These are phyloP conservation scores for Nemania sp. DNA, from an alignment of 2,329 filamentous ascomycete species.

Conservation along the genomic window DNA sequence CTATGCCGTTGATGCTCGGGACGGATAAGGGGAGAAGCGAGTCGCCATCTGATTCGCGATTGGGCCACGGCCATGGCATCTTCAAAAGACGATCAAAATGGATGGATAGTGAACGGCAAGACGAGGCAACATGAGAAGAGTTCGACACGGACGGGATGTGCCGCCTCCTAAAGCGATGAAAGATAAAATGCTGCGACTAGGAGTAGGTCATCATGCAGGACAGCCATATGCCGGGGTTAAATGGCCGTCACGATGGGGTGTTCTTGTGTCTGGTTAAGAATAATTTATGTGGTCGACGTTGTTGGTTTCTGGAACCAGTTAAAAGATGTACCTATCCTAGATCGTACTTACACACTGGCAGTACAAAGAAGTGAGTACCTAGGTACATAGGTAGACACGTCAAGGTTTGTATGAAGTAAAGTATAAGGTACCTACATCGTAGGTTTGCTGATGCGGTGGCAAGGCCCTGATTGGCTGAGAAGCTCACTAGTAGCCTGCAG, in stretches of 20 bases:
- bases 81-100: slow-evolving; percentile 33
- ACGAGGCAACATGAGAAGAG: slow-evolving; percentile 31
- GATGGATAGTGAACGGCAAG: slow-evolving; percentile 29
- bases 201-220: slow-evolving; percentile 18
- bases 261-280: slow-evolving; percentile 7
- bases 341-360: no score
- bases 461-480: no score
- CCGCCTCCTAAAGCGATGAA: slow-evolving; percentile 3
- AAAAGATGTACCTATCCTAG: no score
- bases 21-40: slow-evolving; percentile 44
- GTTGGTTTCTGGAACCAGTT: background rate
- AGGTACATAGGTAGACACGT: no score
- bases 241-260: background rate
- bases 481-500: no score
- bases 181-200: background rate
- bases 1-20: slow-evolving; percentile 40
- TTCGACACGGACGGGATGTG: slow-evolving; percentile 17
- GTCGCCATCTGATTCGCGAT: slow-evolving; percentile 42
- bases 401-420: no score
- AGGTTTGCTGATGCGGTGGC: no score
- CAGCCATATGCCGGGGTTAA: slow-evolving; percentile 1
- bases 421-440: no score
- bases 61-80: slow-evolving; percentile 46
- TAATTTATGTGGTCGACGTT: slow-evolving; percentile 11
- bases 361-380: no score